These are phyloP conservation scores for Fusarium sp. DNA, from an alignment of 2,329 filamentous ascomycete genomes.

Conservation along the genomic window DNA sequence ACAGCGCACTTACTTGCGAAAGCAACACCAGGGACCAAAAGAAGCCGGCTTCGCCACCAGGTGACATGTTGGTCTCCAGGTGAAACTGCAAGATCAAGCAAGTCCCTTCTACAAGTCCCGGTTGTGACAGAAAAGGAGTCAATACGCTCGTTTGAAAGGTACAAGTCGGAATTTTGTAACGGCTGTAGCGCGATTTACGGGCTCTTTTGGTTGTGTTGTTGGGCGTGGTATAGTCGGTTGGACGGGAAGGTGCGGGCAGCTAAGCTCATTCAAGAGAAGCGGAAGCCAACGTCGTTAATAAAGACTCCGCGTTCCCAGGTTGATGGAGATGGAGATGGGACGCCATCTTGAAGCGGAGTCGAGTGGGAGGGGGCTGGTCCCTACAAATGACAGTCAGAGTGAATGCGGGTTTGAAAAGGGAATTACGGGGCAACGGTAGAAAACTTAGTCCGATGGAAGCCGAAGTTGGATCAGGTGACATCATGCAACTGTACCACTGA, in stretches of 20 bases:
- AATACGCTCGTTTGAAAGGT: conserved; percentile 13
- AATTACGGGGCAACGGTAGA: neutral
- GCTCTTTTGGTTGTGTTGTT: conserved; percentile 1
- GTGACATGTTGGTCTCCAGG: conserved; percentile 2
- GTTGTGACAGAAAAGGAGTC: conserved; percentile 18
- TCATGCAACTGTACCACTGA: too few relatives aligned
- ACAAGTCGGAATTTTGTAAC: conserved; percentile 17
- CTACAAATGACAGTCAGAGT: neutral
- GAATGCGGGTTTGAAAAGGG: neutral
- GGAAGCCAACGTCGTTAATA: neutral
- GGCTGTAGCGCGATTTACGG: conserved; percentile 23
- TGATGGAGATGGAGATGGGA: neutral
- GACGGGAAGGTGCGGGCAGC: neutral
- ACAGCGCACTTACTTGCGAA: neutral
- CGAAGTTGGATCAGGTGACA: too few relatives aligned
- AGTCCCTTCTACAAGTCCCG: conserved; percentile 24
- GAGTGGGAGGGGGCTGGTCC: neutral
- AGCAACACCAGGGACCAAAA: neutral
- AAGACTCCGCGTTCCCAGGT: neutral
- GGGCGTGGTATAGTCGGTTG: neutral
- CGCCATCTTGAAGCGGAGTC: neutral
- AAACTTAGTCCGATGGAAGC: neutral
- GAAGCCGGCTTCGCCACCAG: conserved; percentile 18
- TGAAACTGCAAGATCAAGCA: conserved; percentile 14
- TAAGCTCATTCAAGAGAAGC: neutral